Evolutionary conservation across 345 rosid species (phyloP).

Genomic region (Salix udensis): DNA sequence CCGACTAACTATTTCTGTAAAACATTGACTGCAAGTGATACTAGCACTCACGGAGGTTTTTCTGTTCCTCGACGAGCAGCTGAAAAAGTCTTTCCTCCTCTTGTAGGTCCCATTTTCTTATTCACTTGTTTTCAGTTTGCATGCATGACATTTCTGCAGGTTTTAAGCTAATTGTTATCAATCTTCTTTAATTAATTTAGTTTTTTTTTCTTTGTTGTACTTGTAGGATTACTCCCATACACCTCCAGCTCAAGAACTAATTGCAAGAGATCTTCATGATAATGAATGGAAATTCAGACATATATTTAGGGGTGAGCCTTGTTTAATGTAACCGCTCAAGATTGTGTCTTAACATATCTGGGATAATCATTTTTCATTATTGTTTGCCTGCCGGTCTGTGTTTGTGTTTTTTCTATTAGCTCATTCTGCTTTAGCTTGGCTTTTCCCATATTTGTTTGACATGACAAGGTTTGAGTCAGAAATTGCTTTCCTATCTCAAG

Average conservation of each 20-base stretch:
- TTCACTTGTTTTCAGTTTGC: neutral
- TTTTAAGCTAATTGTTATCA: neutral
- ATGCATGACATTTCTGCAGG: neutral
- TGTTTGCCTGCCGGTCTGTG: neutral
- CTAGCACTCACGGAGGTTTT: constrained; percentile 40
- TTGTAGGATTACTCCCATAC: neutral
- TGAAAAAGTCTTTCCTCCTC: constrained; percentile 55
- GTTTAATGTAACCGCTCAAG: neutral
- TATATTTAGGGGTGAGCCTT: neutral
- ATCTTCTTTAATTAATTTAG: neutral
- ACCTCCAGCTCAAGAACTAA: neutral
- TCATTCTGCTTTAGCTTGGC: neutral
- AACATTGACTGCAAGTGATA: constrained; percentile 38
- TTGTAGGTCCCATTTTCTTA: constrained; percentile 20
- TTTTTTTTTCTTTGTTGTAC: neutral
- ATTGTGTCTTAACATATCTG: neutral
- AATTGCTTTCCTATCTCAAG: neutral
- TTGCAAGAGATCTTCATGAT: neutral
- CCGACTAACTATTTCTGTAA: constrained; percentile 52
- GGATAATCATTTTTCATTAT: neutral
- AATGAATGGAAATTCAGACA: neutral
- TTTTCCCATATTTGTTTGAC: neutral
- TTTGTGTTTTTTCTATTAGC: neutral
- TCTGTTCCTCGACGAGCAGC: constrained; percentile 59
- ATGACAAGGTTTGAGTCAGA: neutral